Evolutionary conservation across 352 stramenopile genomes (phyloP), one percentile per base, ranked within the genome.

Genomic region (Peronospora belbahrii): DNA sequence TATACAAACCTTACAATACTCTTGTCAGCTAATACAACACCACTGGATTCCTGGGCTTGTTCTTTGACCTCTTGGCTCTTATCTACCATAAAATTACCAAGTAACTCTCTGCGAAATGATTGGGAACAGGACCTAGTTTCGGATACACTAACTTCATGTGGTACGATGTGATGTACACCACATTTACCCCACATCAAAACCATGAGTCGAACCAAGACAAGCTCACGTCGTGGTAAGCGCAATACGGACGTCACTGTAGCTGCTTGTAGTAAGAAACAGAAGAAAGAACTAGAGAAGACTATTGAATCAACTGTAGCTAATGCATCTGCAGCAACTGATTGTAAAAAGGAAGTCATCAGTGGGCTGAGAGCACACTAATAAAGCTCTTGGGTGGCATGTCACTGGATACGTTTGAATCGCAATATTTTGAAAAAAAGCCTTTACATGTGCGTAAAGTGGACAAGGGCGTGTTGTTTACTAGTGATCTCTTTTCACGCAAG

Each of bases 381-480:
- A 70, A 69, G 22, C 42, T 91, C 20, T 61, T 93, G 31, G 74
- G 80, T 10, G 75, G 68, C 19, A 85, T 90, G 65, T 28, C 65
- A 15, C 13, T 91, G 22, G 48, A 72, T 32, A 49, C 48, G 28
- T 94, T 94, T 51, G 47, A 84, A 36, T 49, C 50, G 25, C 59
- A 89, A 24, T 70, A 91, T 55, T 94, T 91, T 57, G 83, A 94
- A 59, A 89, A 88, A 58, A 89, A 91, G 50, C 83, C 80, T 27
- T 57, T 94, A 20, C 47, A 85, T 3, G 73, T 92, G 33, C 68
- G 69, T 31, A 70, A 57, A 22, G 65, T 64, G 10, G 69, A 60
- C 3, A 75, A 75, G 34, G 45, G 73, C 27, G 54, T 67, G 42
- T 54, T 91, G n/a, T 91, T 86, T 40, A 49, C 41, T 2, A 68